Conservation (phyloP, 2,329 filamentous ascomycete species). For the Dactylellina parvicollis region DNA sequence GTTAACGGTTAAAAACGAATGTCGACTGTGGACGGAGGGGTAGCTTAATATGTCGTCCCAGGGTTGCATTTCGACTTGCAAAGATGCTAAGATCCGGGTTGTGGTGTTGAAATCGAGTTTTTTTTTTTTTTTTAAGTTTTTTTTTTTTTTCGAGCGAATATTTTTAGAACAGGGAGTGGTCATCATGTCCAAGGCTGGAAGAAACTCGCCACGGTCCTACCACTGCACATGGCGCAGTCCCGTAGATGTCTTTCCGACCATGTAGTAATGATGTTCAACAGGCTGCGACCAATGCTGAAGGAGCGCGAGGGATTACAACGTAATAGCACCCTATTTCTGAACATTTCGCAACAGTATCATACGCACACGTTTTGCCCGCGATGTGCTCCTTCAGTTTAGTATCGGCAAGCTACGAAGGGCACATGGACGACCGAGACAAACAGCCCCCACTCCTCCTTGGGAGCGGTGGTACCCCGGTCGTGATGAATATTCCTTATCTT, state of each 20-base stretch:
- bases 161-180: constrained; percentile 28
- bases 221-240: not conserved
- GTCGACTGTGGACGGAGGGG: no score
- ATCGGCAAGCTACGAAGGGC: not conserved
- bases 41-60: not conserved
- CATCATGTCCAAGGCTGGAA: constrained; percentile 12
- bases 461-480: not conserved
- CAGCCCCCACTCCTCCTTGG: constrained; percentile 6
- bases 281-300: not conserved
- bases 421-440: not conserved
- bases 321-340: not conserved
- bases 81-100: no score
- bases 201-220: constrained; percentile 18
- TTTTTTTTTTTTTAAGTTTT: no score
- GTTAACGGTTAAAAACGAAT: not conserved
- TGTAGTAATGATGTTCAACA: not conserved
- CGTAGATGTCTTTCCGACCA: not conserved
- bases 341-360: no score
- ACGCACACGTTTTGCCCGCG: no score
- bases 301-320: not conserved
- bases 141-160: constrained; percentile 6
- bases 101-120: no score
- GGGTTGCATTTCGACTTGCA: not conserved
- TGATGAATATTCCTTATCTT: constrained; percentile 28
- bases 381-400: not conserved